These are phyloP conservation scores for Colletotrichum godetiae DNA, from an alignment of 2,329 filamentous ascomycete species.

Conservation along the genomic window DNA sequence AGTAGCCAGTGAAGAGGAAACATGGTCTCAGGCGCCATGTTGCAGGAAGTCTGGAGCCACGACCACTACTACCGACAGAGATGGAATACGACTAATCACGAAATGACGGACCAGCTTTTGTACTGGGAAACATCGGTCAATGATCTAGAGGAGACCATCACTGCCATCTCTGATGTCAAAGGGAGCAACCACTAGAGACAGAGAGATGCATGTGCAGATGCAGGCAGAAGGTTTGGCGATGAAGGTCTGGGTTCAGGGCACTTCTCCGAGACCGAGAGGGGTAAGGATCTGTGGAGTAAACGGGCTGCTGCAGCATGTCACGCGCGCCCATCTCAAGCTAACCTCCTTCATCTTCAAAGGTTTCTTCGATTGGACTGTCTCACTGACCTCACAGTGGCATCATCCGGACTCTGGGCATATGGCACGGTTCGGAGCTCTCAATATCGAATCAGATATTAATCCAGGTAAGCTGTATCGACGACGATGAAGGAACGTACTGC, in stretches of 20 bases:
- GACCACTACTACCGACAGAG: background rate
- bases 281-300: constrained; percentile 27
- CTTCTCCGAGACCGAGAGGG: constrained; percentile 32
- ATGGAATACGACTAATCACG: background rate
- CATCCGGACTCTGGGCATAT: constrained; percentile 23
- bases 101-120: background rate
- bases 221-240: constrained; percentile 24
- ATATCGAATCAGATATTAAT: constrained; percentile 5
- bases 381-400: constrained; percentile 34
- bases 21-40: background rate
- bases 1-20: background rate
- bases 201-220: constrained; percentile 24
- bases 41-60: background rate
- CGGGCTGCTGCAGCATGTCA: constrained; percentile 30
- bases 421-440: background rate
- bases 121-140: background rate
- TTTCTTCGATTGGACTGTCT: constrained; percentile 8
- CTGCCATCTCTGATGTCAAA: constrained; percentile 11
- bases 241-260: constrained; percentile 29
- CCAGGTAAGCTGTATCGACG: background rate
- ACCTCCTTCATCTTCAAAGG: constrained; percentile 12
- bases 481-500: constrained; percentile 15
- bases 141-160: background rate
- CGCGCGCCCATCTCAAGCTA: constrained; percentile 22
- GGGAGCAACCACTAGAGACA: background rate